Evolutionary conservation across 2,329 filamentous ascomycete species (phyloP), one percentile per base, ranked within the genome.

Genomic region (Ophiocordyceps australis): DNA sequence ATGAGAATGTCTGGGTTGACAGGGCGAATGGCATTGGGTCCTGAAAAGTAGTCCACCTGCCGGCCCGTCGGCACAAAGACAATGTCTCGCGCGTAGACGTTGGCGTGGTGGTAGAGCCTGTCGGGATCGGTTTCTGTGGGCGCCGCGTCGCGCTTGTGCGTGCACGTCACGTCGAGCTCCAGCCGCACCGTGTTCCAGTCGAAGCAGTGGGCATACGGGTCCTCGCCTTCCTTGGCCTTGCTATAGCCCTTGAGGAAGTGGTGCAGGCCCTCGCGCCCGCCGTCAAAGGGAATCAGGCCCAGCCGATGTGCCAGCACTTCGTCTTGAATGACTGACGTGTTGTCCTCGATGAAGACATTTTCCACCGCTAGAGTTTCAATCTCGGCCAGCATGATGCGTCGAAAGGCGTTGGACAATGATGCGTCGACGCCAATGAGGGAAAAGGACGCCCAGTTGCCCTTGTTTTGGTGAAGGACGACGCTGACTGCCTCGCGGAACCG

Each of bases 291-390:
- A 28, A 98, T 77, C 23, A 98, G 69, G 31, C 89, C 89, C 17
- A 98, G 62, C 23, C 89, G 69, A 49, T 89, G 80, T 11, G 85
- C 76, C 26, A 98, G 73, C 5, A 98, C 86, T 58, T 98, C 89
- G 47, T 98, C 89, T 50, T 95, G 86, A 42, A 98, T 89, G 19
- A 98, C 83, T 5, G 82, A 93, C 26, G 86, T 95, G 61, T 98
- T 98, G 61, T 94, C 91, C 47, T 81, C 69, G 35, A 95, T 74
- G 55, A 78, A 98, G 46, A 92, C 81, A 34, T 73, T 75, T 60
- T 98, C 89, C 42, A 98, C 85, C 38, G 91, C 89, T 23, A 98
- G 66, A 3, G 83, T 89, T 12, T 86, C 83, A 27, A 98, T 79
- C 58, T 98, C 91, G 38, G 86, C 69, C 50, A 98, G 77, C 42